A percentile compares a stretch with the other conserved stretches of the same genome.
phyloP scores from a whole-genome alignment of 2,329 filamentous ascomycete genomes.

The Nigrospora osmanthi region DNA sequence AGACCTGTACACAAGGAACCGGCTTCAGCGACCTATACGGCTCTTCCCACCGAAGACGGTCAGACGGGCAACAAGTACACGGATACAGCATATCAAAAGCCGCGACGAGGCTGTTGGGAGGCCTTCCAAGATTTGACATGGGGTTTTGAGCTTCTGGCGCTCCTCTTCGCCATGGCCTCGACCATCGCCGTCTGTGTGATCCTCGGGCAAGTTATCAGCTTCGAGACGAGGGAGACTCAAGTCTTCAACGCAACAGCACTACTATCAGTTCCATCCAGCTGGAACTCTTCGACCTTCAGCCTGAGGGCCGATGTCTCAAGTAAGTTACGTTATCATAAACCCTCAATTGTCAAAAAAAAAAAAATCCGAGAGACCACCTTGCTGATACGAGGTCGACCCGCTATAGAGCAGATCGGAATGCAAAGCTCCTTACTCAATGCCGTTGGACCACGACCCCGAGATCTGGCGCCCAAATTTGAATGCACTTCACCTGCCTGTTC shows the following conservation, averaged over 20 bases:
- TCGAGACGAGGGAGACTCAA: background rate
- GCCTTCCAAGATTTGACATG: background rate
- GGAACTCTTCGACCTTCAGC: background rate
- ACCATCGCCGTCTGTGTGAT: background rate
- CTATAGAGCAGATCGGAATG: background rate
- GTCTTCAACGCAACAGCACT: background rate
- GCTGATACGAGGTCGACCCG: too few species aligned
- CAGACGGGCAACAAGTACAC: background rate
- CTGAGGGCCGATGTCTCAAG: background rate
- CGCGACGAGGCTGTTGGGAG: background rate
- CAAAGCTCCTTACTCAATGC: background rate
- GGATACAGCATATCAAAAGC: background rate
- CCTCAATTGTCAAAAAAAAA: too few species aligned
- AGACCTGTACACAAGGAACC: background rate
- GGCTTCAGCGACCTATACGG: background rate
- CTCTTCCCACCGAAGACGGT: background rate
- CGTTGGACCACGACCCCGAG: background rate
- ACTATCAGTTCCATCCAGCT: background rate
- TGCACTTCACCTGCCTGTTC: background rate
- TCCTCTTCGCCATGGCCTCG: background rate
- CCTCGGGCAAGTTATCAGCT: conserved; percentile 4
- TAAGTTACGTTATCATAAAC: background rate
- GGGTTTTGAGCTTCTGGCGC: background rate
- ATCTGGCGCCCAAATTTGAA: background rate
- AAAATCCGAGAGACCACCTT: too few species aligned